Evolutionary conservation across 345 rosid species (phyloP).

Genomic region (Eucalyptus grandis): DNA sequence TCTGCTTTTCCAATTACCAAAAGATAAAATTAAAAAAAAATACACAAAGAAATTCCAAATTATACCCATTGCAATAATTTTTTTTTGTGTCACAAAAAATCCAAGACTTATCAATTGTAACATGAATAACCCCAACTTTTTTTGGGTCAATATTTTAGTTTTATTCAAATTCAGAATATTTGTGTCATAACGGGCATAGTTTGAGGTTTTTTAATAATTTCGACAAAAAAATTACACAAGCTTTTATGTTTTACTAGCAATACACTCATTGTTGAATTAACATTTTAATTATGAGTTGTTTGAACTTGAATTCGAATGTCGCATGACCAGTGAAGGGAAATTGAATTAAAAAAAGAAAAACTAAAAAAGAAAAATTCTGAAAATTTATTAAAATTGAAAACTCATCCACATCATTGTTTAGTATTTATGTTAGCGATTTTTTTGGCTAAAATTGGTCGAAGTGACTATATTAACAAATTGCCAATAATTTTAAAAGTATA

Average conservation of each 20-base stretch:
- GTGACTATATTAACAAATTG: background rate
- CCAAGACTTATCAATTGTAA: fast-evolving
- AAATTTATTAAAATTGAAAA: background rate
- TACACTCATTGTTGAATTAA: background rate
- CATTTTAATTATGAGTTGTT: background rate
- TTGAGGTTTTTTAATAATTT: too few species aligned
- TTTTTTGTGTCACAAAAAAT: too few species aligned
- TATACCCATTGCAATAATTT: background rate
- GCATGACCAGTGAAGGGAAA: background rate
- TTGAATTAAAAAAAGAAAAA: background rate
- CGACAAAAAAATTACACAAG: background rate
- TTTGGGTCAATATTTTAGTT: too few species aligned
- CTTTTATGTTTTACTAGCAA: background rate
- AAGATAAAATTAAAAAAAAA: background rate
- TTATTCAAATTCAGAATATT: too few species aligned
- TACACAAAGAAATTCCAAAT: background rate
- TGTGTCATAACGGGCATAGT: too few species aligned
- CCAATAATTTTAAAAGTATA: background rate
- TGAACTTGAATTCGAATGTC: background rate
- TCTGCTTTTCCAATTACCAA: background rate
- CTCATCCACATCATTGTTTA: background rate
- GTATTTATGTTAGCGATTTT: fast-evolving
- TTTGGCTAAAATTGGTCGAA: fast-evolving
- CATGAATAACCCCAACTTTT: background rate
- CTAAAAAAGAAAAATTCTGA: background rate